phyloP scores from a whole-genome alignment of 139 green algal genomes.

The Asterochloris erici region DNA sequence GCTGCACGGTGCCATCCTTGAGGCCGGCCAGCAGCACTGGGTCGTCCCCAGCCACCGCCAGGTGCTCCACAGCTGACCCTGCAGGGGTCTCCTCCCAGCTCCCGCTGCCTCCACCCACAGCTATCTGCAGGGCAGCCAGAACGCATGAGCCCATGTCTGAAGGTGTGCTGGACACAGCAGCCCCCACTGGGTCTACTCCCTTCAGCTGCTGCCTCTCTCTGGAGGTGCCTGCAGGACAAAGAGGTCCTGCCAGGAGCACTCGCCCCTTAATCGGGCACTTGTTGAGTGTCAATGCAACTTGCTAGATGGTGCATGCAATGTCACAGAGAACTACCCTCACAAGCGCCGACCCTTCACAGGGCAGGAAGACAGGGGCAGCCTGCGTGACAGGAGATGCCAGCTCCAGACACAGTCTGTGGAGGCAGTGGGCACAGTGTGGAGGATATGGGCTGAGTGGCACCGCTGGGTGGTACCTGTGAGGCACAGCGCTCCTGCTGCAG shows the following conservation, averaged over 20 bases:
- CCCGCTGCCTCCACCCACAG: background rate
- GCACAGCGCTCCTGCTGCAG: conserved; percentile 51
- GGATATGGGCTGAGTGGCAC: no score
- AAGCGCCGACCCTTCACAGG: no score
- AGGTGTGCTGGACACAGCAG: background rate
- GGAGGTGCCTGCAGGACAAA: background rate
- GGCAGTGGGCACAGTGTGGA: no score
- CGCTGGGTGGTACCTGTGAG: conserved; percentile 26
- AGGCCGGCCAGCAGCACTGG: conserved; percentile 26
- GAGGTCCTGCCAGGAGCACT: background rate
- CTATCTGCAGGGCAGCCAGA: conserved; percentile 8
- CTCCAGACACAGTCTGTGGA: no score
- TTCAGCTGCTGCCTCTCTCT: background rate
- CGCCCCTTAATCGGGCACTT: background rate
- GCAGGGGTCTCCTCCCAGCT: background rate
- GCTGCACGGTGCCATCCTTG: conserved; percentile 43
- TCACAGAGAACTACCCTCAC: no score
- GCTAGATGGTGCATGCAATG: background rate
- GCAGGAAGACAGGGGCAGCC: no score
- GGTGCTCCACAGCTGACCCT: conserved; percentile 14
- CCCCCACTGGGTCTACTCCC: background rate
- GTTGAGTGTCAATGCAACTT: background rate
- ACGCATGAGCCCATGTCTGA: background rate
- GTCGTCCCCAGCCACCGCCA: conserved; percentile 17
- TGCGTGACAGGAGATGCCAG: no score